Evolutionary conservation across 2,329 filamentous ascomycete species (phyloP).

Genomic region (Colletotrichum acutatum): DNA sequence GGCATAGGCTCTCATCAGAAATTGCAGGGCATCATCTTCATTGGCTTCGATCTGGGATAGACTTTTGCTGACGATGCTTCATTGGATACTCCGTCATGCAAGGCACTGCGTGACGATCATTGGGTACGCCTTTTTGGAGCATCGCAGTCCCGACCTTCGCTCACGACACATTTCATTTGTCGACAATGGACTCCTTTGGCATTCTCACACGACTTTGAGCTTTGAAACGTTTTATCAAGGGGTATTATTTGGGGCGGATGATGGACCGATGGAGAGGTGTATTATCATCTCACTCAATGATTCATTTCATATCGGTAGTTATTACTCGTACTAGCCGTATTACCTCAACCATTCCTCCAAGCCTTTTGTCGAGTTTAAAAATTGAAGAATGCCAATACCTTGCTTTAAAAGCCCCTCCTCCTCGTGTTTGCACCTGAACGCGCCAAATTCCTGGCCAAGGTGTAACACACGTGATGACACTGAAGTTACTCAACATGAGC

Average conservation of each 20-base stretch:
- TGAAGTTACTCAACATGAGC: not conserved
- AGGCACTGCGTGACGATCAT: slow-evolving; percentile 1
- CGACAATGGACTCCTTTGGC: not conserved
- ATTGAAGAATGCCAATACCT: not conserved
- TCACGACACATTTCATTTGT: slow-evolving; percentile 9
- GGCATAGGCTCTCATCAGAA: slow-evolving; percentile 20
- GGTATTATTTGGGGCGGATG: not conserved
- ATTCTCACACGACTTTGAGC: not conserved
- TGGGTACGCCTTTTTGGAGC: not conserved
- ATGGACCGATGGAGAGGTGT: not conserved
- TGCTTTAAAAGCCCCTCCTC: not conserved
- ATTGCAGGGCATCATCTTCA: slow-evolving; percentile 4
- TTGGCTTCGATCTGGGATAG: slow-evolving; percentile 14
- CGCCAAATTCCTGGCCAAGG: no score
- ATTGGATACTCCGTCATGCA: slow-evolving; percentile 7
- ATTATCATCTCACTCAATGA: not conserved
- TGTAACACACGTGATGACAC: no score
- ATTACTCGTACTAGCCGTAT: not conserved
- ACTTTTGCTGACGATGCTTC: slow-evolving; percentile 19
- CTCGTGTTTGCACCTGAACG: not conserved
- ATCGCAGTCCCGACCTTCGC: slow-evolving; percentile 9
- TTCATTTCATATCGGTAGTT: not conserved
- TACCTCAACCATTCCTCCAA: not conserved
- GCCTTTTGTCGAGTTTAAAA: not conserved
- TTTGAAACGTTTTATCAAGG: not conserved